Conservation (phyloP, 176 grass and related monocot genomes). For the Eragrostis nindensis region DNA sequence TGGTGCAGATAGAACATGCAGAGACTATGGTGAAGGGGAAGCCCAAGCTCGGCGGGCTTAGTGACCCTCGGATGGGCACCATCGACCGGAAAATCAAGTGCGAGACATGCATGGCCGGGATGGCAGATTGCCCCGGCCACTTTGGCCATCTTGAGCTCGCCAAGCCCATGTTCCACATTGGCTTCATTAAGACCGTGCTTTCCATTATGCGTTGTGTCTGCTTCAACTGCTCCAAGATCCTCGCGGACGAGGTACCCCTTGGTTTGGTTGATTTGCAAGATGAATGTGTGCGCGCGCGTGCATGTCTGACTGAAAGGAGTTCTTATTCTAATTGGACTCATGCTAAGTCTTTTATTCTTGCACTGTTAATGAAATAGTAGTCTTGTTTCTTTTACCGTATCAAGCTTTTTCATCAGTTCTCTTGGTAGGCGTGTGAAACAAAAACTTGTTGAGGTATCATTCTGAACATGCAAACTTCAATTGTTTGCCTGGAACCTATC, state of each 20-base stretch:
- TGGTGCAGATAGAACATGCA: conserved; percentile 75
- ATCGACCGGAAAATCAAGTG: conserved; percentile 96
- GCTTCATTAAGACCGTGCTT: conserved; percentile 92
- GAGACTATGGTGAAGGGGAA: conserved; percentile 96
- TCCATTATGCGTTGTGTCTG: conserved; percentile 97
- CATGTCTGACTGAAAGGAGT: not conserved
- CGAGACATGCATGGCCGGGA: conserved; percentile 94
- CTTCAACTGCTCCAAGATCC: conserved; percentile 99
- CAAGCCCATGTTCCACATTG: conserved; percentile 96
- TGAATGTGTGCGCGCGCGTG: not conserved
- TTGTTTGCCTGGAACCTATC: not conserved
- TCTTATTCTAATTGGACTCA: not conserved
- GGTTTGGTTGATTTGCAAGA: not conserved
- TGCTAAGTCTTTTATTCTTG: not conserved
- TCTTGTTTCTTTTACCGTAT: not conserved
- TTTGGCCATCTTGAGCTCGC: conserved; percentile 97
- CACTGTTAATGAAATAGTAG: not conserved
- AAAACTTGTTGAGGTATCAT: not conserved
- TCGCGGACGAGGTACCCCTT: conserved; percentile 77
- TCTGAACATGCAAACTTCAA: not conserved
- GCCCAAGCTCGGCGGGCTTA: conserved; percentile 78
- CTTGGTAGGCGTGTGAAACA: not conserved
- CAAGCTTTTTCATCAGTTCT: not conserved
- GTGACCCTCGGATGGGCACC: conserved; percentile 90
- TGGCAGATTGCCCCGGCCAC: conserved; percentile 94